Base-by-base conservation (phyloP, 2,329 filamentous ascomycete species). In the Pestalotiopsis fici region DNA sequence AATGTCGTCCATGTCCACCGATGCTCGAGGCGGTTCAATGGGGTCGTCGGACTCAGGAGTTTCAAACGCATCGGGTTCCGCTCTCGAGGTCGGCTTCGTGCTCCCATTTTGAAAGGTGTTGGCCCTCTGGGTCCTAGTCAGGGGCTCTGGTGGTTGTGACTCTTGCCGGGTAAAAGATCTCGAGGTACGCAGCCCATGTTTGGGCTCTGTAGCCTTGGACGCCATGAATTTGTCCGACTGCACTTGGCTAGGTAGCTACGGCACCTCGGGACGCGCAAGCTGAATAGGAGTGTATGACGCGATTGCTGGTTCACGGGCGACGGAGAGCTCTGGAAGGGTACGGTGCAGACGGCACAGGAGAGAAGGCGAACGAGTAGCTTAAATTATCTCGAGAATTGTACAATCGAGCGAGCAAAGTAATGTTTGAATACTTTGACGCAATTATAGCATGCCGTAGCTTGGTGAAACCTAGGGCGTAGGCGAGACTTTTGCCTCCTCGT, bases 1-100 rank as follows among this genome's bases (percentile, higher is more conserved):
- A 55, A 99, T 88, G 75, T 97, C 93, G 74, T 97, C 93, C 70
- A 96, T 91, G 67, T 93, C 91, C 70, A 93, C 87, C 3, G 92
- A 89, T 25, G 83, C 81, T 67, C 87, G 78, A 0, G 83, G 83
- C 2, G 79, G 73, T 69, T 88, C 86, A 4, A 80, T 68, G 28
- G 78, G 73, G 65, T 87, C 83, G 27, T 87, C 85, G 39, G 76
- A 79, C 21, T 79, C 78, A 35, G 79, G 78, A 4, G 80, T 82
- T 68, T 88, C 86, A 72, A 88, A 88, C 6, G 84, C 80, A 73
- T 86, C 85, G 59, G 72, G 64, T 63, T 69, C 65, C 54, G 70
- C 66, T 11, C 66, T 66, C 31, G 76, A 72, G 62, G 77, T 74
- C 37, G 76, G 72, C 2, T 77, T 67, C 9, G 78, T 69, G 31